These are phyloP conservation scores for Hyaloperonospora brassicae DNA, from an alignment of 352 stramenopile genomes.

Conservation along the genomic window DNA sequence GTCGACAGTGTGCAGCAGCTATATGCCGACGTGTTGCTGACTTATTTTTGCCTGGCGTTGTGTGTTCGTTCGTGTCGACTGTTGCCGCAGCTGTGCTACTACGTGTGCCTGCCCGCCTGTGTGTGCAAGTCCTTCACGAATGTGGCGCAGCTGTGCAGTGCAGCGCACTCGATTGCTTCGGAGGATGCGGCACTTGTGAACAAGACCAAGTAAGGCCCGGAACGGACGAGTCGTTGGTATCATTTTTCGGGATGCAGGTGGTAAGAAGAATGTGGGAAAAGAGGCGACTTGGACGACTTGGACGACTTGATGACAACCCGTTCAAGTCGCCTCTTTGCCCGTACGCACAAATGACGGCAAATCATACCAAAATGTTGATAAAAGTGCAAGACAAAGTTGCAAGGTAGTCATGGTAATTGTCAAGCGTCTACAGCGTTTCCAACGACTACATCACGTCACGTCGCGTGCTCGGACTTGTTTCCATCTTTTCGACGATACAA, in stretches of 20 bases:
- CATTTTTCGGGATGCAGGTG: not conserved
- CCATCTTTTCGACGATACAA: conserved; percentile 59
- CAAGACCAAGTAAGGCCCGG: conserved; percentile 41
- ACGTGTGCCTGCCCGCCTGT: conserved; percentile 84
- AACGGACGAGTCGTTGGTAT: not conserved
- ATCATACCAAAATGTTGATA: not conserved
- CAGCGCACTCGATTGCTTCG: conserved; percentile 67
- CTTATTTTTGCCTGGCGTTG: not conserved
- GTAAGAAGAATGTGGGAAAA: too few species aligned
- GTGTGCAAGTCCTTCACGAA: conserved; percentile 92
- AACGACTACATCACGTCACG: conserved; percentile 3
- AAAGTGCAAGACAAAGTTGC: conserved; percentile 13
- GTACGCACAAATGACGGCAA: too few species aligned
- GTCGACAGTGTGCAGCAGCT: not conserved
- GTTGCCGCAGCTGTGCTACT: conserved; percentile 60
- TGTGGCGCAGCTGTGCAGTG: conserved; percentile 84
- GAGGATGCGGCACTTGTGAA: conserved; percentile 48
- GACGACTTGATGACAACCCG: too few species aligned
- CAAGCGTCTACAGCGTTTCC: not conserved
- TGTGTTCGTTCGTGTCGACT: conserved; percentile 8
- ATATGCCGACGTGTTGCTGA: not conserved
- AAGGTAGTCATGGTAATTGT: conserved; percentile 8
- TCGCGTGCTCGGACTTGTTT: conserved; percentile 1
- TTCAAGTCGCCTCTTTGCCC: too few species aligned
- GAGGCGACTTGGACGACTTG: too few species aligned